Conservation (phyloP, 2,329 filamentous ascomycete species). For the Fusarium sp. region DNA sequence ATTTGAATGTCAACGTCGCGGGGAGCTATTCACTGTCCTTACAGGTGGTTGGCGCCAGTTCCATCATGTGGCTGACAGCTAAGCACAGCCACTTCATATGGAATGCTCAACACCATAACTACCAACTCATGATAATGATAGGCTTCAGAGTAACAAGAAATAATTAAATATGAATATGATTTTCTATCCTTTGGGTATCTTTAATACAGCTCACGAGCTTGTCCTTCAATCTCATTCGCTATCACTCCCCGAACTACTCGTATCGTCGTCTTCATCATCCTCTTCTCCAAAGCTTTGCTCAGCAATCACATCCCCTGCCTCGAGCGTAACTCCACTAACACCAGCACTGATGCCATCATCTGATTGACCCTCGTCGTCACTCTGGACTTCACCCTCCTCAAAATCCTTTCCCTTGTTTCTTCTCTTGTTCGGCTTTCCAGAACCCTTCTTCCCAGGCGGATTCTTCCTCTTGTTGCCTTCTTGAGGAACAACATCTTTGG, state of each 20-base stretch:
- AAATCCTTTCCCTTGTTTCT: conserved; percentile 44
- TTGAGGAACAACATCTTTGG: conserved; percentile 48
- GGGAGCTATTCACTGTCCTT: conserved; percentile 38
- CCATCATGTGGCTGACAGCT: conserved; percentile 39
- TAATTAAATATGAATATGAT: no score
- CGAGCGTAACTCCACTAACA: conserved; percentile 33
- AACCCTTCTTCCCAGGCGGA: conserved; percentile 35
- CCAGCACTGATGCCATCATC: conserved; percentile 41
- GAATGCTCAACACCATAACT: conserved; percentile 7
- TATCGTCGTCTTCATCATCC: conserved; percentile 54
- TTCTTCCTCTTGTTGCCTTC: conserved; percentile 47
- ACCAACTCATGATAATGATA: no score
- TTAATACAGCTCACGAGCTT: neutral
- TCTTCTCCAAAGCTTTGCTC: conserved; percentile 58
- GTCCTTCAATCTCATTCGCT: conserved; percentile 40
- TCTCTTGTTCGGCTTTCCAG: conserved; percentile 38
- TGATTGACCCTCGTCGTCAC: conserved; percentile 47
- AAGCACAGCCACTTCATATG: conserved; percentile 36
- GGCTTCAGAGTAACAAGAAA: no score
- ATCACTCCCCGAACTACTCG: conserved; percentile 61
- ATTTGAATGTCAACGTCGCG: conserved; percentile 21
- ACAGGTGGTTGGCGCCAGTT: conserved; percentile 5
- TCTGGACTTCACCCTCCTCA: conserved; percentile 55
- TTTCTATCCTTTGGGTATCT: neutral
- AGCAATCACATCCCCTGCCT: conserved; percentile 55